A percentile compares a stretch with the other conserved stretches of the same genome.
These are phyloP conservation scores for Daldinia sp. DNA, from an alignment of 2,329 filamentous ascomycete genomes.

Conservation along the genomic window DNA sequence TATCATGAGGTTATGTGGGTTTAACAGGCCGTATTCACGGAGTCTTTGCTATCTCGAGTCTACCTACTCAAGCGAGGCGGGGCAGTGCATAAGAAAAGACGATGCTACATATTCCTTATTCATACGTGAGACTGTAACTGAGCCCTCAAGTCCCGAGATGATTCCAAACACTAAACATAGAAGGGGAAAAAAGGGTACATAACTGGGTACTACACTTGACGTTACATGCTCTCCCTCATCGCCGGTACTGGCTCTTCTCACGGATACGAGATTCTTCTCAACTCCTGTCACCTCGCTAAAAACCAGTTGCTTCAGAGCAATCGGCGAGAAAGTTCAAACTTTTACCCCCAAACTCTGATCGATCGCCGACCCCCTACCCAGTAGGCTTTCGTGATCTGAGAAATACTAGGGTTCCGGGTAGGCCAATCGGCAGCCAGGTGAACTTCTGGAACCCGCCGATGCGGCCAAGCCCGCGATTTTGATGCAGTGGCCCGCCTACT, in stretches of 20 bases:
- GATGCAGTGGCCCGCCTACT: constrained; percentile 33
- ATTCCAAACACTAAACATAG: constrained; percentile 24
- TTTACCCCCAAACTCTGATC: constrained; percentile 34
- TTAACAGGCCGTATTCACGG: constrained; percentile 15
- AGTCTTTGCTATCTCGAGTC: constrained; percentile 28
- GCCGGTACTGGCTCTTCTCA: constrained; percentile 2
- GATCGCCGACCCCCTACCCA: constrained; percentile 37
- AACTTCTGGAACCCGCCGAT: constrained; percentile 44
- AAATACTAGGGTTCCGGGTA: constrained; percentile 27
- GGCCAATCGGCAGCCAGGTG: constrained; percentile 46
- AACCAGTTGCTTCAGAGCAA: constrained; percentile 17
- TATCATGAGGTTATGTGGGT: constrained; percentile 19
- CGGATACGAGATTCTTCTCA: constrained; percentile 32
- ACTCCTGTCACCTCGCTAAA: constrained; percentile 30
- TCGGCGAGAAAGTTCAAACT: constrained; percentile 9
- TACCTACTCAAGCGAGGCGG: constrained; percentile 23
- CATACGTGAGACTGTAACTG: constrained; percentile 32
- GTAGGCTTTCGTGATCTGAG: constrained; percentile 33
- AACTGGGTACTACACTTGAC: constrained; percentile 10
- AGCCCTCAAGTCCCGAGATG: constrained; percentile 36
- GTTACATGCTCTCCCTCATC: constrained; percentile 30
- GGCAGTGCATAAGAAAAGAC: constrained; percentile 34
- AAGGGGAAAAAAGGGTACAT: too few species aligned
- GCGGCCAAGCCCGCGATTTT: constrained; percentile 39
- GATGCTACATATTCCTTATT: constrained; percentile 35